phyloP scores from a whole-genome alignment of 768 basidiomycete genomes.

The Phaffia tasmanica region DNA sequence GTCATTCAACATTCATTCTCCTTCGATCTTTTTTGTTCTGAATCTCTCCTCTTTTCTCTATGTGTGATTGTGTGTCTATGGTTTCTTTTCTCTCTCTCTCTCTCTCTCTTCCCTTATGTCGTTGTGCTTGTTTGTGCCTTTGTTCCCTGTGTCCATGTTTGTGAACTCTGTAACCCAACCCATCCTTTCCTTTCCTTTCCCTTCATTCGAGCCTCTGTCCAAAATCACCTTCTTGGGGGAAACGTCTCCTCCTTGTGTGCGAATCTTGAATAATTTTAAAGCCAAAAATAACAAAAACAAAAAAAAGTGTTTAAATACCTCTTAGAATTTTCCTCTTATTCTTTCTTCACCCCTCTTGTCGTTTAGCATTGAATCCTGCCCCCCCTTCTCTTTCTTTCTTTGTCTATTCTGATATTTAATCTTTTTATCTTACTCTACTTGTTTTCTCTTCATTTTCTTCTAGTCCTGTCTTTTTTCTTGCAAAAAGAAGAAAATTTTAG shows the following conservation, averaged over 20 bases:
- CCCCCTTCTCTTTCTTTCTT: background rate
- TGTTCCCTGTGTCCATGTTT: background rate
- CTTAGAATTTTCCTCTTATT: background rate
- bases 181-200: background rate
- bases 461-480: background rate
- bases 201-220: background rate
- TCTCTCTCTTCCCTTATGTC: slow-evolving; percentile 1
- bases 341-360: background rate
- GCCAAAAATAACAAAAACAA: background rate
- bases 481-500: background rate
- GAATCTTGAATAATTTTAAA: background rate
- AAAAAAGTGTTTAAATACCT: background rate
- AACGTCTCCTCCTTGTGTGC: background rate
- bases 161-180: background rate
- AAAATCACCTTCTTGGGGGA: background rate
- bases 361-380: background rate
- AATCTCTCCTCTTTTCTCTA: too few relatives aligned
- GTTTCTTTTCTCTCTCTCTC: background rate
- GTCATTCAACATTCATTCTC: too few relatives aligned
- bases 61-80: too few relatives aligned
- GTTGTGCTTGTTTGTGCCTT: background rate
- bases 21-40: too few relatives aligned
- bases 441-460: background rate
- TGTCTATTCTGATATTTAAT: background rate
- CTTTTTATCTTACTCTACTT: background rate